Conservation (phyloP, 2,329 filamentous ascomycete genomes). For the Emmonsiellopsis sp. region DNA sequence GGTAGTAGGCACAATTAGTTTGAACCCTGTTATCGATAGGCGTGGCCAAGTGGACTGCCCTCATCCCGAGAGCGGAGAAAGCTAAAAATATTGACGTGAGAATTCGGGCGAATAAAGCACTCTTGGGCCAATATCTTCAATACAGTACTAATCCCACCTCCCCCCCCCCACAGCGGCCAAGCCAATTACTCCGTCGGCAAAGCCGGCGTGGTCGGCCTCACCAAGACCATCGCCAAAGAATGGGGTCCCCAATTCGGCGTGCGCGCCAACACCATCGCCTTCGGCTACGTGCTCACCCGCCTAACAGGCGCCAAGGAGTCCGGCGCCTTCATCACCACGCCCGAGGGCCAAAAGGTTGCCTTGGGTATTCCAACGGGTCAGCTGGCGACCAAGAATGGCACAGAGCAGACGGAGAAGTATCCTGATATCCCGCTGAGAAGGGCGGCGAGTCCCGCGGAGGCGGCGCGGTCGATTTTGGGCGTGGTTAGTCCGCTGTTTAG, state of each 20-base stretch:
- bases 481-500: conserved; percentile 73
- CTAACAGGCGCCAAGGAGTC: conserved; percentile 77
- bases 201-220: conserved; percentile 71
- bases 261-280: conserved; percentile 72
- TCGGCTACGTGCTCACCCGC: conserved; percentile 70
- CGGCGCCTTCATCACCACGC: conserved; percentile 67
- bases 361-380: conserved; percentile 63
- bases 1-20: too few relatives aligned
- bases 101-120: too few relatives aligned
- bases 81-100: too few relatives aligned
- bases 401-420: conserved; percentile 30
- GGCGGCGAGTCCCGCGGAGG: conserved; percentile 69
- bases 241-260: conserved; percentile 82
- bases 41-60: too few relatives aligned
- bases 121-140: background rate
- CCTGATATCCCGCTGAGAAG: conserved; percentile 70
- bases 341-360: conserved; percentile 65
- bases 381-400: conserved; percentile 20
- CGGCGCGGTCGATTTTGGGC: conserved; percentile 65
- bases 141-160: background rate
- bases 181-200: conserved; percentile 82
- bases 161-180: conserved; percentile 49
- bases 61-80: too few relatives aligned
- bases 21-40: too few relatives aligned
- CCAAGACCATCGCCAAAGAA: conserved; percentile 84